Percentiles rank a stretch among this genome's conserved stretches.
Evolutionary conservation across 2,329 filamentous ascomycete genomes (phyloP).

Genomic region (Didymella keratinophila): DNA sequence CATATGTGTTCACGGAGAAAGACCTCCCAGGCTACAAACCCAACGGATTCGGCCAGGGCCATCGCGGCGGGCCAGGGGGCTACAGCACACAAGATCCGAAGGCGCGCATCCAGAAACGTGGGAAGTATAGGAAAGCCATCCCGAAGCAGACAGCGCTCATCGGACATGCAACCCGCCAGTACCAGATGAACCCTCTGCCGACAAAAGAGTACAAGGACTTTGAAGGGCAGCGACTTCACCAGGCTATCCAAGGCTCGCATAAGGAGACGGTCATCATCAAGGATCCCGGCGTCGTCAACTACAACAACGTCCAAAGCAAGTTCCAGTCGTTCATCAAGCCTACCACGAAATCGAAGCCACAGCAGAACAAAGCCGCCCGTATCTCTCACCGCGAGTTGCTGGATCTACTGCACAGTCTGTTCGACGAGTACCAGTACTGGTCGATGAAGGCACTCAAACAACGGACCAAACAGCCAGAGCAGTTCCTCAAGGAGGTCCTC

Average conservation of each 20-base stretch:
- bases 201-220: conserved; percentile 55
- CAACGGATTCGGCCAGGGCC: conserved; percentile 38
- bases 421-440: conserved; percentile 90
- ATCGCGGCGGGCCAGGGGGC: conserved; percentile 32
- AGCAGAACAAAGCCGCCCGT: conserved; percentile 80
- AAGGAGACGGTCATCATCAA: conserved; percentile 42
- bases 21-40: conserved; percentile 79
- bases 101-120: conserved; percentile 44
- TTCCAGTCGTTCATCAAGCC: conserved; percentile 46
- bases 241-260: conserved; percentile 55
- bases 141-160: conserved; percentile 62
- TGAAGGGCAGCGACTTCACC: conserved; percentile 51
- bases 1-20: conserved; percentile 92
- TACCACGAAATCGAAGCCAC: conserved; percentile 31
- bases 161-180: conserved; percentile 67
- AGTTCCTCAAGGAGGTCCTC: conserved; percentile 86
- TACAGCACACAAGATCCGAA: conserved; percentile 44
- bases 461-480: conserved; percentile 83
- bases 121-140: conserved; percentile 48
- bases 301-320: conserved; percentile 40
- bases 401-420: conserved; percentile 83
- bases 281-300: conserved; percentile 34
- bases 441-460: conserved; percentile 86
- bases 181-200: conserved; percentile 58
- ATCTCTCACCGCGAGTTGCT: conserved; percentile 88